Evolutionary conservation across 768 basidiomycete species (phyloP).

Genomic region (Phaffia tasmanica): DNA sequence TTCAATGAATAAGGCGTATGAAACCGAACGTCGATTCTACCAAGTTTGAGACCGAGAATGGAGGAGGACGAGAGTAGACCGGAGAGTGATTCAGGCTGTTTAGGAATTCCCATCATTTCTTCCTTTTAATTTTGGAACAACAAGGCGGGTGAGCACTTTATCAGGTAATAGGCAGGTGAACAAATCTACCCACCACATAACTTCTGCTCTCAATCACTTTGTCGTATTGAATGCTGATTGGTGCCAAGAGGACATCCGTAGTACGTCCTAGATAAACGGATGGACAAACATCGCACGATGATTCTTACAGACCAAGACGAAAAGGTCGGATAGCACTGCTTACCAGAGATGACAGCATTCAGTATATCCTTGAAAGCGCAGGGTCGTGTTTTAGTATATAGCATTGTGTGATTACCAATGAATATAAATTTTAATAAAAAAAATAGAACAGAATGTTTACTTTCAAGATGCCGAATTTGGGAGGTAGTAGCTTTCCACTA

Average conservation of each 20-base stretch:
- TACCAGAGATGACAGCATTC: conserved; percentile 13
- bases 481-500: conserved; percentile 29
- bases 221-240: conserved; percentile 29
- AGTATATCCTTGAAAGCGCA: conserved; percentile 4
- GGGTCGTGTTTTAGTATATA: too few relatives aligned
- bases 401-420: too few relatives aligned
- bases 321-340: too few relatives aligned
- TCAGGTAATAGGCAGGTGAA: not conserved
- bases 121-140: conserved; percentile 21
- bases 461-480: conserved; percentile 26
- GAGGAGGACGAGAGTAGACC: not conserved
- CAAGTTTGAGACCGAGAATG: conserved; percentile 26
- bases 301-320: too few relatives aligned
- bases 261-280: not conserved
- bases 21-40: conserved; percentile 32
- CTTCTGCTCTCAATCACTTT: conserved; percentile 25
- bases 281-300: too few relatives aligned
- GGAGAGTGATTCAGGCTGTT: conserved; percentile 28
- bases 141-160: too few relatives aligned
- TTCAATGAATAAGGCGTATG: conserved; percentile 30
- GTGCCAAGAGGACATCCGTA: conserved; percentile 9
- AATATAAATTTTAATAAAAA: too few relatives aligned
- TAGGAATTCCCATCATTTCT: conserved; percentile 30
- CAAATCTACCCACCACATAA: conserved; percentile 5
- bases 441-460: too few relatives aligned